phyloP scores from a whole-genome alignment of 2,329 filamentous ascomycete genomes.

The Fusarium pseudoanthophilum region DNA sequence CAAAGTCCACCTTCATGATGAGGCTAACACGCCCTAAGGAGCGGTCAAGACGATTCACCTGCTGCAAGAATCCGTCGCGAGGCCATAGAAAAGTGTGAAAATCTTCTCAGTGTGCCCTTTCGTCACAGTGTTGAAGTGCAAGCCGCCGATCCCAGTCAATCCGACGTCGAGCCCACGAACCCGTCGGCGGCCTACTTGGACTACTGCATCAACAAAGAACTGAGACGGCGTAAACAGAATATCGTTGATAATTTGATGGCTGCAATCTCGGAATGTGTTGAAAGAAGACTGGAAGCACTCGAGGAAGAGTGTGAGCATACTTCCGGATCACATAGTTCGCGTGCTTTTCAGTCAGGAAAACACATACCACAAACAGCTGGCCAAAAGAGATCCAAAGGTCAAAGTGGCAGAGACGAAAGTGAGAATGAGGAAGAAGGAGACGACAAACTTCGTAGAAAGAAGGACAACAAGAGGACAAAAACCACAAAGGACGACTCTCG shows the following conservation, averaged over 20 bases:
- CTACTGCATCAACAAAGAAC: conserved; percentile 23
- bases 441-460: conserved; percentile 45
- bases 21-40: conserved; percentile 7
- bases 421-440: conserved; percentile 46
- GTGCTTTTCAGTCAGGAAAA: conserved; percentile 17
- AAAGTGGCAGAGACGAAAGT: conserved; percentile 42
- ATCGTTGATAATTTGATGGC: conserved; percentile 30
- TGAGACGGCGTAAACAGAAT: conserved; percentile 19
- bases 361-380: conserved; percentile 17
- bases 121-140: conserved; percentile 18
- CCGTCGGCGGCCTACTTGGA: conserved; percentile 41
- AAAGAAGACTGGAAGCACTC: conserved; percentile 37
- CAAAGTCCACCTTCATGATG: no score
- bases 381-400: conserved; percentile 33
- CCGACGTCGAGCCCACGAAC: conserved; percentile 43
- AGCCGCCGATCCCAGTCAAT: conserved; percentile 39
- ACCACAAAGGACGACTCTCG: conserved; percentile 47
- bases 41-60: conserved; percentile 26
- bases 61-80: conserved; percentile 22
- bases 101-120: conserved; percentile 36
- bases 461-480: conserved; percentile 51
- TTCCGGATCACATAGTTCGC: conserved; percentile 25
- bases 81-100: conserved; percentile 17
- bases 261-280: conserved; percentile 25
- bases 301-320: conserved; percentile 33